These are phyloP conservation scores for Phalaenopsis equestris DNA, from an alignment of 106 monocot genomes.

Conservation along the genomic window DNA sequence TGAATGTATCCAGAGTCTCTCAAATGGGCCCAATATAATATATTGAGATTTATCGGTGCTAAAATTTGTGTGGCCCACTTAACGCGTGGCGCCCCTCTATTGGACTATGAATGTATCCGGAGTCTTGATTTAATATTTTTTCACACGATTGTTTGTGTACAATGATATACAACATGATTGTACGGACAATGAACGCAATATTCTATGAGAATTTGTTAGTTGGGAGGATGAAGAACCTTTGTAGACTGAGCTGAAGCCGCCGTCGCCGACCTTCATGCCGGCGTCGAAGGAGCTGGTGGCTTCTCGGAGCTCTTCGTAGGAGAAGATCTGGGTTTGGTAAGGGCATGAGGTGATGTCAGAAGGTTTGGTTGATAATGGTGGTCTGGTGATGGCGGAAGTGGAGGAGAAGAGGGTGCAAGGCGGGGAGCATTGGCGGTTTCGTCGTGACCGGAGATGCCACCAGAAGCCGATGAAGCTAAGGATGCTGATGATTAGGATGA, in stretches of 20 bases:
- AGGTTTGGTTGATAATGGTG: slow-evolving; percentile 5
- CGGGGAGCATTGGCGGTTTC: background rate
- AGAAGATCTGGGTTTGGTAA: slow-evolving; percentile 3
- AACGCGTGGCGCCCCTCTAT: too few relatives aligned
- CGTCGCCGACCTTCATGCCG: slow-evolving; percentile 19
- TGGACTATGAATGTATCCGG: too few relatives aligned
- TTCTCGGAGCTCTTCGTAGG: slow-evolving; percentile 21
- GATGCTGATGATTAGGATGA: background rate
- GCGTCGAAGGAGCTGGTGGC: slow-evolving; percentile 22
- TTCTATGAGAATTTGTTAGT: too few relatives aligned
- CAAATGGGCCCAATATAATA: too few relatives aligned
- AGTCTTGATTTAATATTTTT: too few relatives aligned
- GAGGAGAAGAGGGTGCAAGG: background rate
- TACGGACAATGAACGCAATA: too few relatives aligned
- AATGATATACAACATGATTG: too few relatives aligned
- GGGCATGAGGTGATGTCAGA: background rate
- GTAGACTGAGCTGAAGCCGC: slow-evolving; percentile 28
- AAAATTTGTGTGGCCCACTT: too few relatives aligned
- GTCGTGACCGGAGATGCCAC: background rate
- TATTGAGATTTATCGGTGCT: too few relatives aligned
- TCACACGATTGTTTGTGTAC: too few relatives aligned
- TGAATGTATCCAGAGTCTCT: too few relatives aligned
- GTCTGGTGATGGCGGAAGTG: background rate
- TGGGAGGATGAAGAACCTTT: slow-evolving; percentile 19
- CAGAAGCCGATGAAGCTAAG: background rate